A percentile compares a stretch with the other conserved stretches of the same genome.
These are phyloP conservation scores for Dittrichia graveolens DNA, from an alignment of 129 eudicot species.

Conservation along the genomic window DNA sequence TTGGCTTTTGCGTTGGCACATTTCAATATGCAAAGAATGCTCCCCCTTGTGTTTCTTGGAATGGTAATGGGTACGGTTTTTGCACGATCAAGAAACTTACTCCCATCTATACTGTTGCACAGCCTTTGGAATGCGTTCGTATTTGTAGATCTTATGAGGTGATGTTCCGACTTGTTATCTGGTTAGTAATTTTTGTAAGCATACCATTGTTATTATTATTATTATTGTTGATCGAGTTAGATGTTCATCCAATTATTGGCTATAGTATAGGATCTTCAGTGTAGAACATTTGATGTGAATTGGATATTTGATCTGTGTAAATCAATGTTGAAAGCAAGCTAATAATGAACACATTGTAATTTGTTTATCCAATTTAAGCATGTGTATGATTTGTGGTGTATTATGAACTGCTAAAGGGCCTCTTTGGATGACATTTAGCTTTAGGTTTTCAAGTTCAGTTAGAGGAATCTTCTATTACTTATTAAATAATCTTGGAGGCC, in stretches of 20 bases:
- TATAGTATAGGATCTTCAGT: conserved; percentile 17
- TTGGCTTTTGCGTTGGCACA: conserved; percentile 75
- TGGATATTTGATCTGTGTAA: conserved; percentile 29
- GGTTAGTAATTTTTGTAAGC: conserved; percentile 13
- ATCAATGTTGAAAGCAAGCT: conserved; percentile 27
- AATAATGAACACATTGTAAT: conserved; percentile 14
- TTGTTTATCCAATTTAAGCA: background rate
- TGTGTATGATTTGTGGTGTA: background rate
- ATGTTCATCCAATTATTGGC: conserved; percentile 14
- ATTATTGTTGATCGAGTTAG: conserved; percentile 19
- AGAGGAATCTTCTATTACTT: too few species aligned
- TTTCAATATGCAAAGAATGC: conserved; percentile 66
- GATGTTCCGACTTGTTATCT: conserved; percentile 18
- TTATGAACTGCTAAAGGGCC: background rate
- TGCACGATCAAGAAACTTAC: conserved; percentile 62
- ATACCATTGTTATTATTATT: conserved; percentile 3
- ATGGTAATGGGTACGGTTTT: conserved; percentile 62
- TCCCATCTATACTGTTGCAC: conserved; percentile 66
- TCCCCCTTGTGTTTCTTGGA: conserved; percentile 69
- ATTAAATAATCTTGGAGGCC: too few species aligned
- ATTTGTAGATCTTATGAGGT: conserved; percentile 74
- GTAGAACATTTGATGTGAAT: conserved; percentile 17
- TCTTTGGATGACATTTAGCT: too few species aligned
- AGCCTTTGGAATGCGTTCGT: conserved; percentile 81
- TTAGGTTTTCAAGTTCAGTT: too few species aligned